Conservation (phyloP, 106 monocot genomes). For the Platanthera guangdongensis region DNA sequence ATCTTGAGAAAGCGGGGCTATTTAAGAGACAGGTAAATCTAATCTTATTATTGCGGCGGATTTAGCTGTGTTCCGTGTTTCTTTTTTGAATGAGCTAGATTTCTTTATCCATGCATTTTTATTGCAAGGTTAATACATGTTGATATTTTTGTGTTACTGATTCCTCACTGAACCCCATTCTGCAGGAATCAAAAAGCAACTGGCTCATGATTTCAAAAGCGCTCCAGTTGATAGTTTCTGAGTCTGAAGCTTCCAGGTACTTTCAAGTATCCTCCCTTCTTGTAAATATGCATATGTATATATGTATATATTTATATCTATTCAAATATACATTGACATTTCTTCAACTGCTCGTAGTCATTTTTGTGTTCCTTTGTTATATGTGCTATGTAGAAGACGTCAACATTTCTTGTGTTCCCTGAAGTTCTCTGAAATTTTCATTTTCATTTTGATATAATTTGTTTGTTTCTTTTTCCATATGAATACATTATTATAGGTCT, state of each 20-base stretch:
- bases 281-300: background rate
- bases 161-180: slow-evolving; percentile 8
- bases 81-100: background rate
- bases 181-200: slow-evolving; percentile 82
- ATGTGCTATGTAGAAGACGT: background rate
- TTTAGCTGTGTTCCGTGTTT: background rate
- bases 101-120: background rate
- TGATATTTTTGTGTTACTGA: slow-evolving; percentile 2
- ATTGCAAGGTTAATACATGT: background rate
- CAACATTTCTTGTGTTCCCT: background rate
- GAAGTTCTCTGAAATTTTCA: too few relatives aligned
- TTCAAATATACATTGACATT: background rate
- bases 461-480: too few relatives aligned
- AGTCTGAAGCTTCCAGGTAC: slow-evolving; percentile 80
- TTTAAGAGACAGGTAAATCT: slow-evolving; percentile 53
- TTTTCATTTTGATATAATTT: too few relatives aligned
- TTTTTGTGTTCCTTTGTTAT: background rate
- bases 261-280: background rate
- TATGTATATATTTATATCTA: background rate
- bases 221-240: slow-evolving; percentile 74
- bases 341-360: background rate
- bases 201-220: slow-evolving; percentile 68
- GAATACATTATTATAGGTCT: too few relatives aligned
- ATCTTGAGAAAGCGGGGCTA: slow-evolving; percentile 63
- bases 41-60: background rate